Percentiles rank a stretch among this genome's conserved stretches.
These are phyloP conservation scores for Vigna nakashimae DNA, from an alignment of 306 rosid genomes.

Conservation along the genomic window DNA sequence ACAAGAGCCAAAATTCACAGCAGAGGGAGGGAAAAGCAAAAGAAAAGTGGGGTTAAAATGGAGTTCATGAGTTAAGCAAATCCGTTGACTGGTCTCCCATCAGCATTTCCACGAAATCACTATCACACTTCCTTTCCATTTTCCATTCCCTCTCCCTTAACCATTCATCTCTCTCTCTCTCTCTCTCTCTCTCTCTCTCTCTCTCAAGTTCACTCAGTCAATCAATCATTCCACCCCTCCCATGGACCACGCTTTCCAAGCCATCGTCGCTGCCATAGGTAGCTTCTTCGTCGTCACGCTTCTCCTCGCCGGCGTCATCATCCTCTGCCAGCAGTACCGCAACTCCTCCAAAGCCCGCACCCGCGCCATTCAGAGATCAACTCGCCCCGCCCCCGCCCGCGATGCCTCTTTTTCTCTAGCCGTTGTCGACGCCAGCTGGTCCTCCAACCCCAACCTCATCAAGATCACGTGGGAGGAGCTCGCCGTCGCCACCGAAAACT, in stretches of 20 bases:
- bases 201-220: background rate
- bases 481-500: slow-evolving; percentile 69
- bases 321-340: slow-evolving; percentile 48
- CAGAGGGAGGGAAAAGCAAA: background rate
- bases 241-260: slow-evolving; percentile 23
- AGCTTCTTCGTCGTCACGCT: slow-evolving; percentile 63
- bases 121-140: background rate
- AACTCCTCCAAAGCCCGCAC: slow-evolving; percentile 10
- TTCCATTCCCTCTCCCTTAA: background rate
- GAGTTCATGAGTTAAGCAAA: background rate
- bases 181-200: background rate
- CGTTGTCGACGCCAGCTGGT: slow-evolving; percentile 65
- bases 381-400: slow-evolving; percentile 6
- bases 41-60: background rate
- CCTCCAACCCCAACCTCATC: slow-evolving; percentile 71
- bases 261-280: slow-evolving; percentile 53
- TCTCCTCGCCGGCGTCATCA: slow-evolving; percentile 47
- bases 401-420: slow-evolving; percentile 28
- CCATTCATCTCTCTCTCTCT: background rate
- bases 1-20: background rate
- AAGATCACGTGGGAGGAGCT: slow-evolving; percentile 74
- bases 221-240: background rate
- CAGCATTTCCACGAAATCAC: slow-evolving; percentile 37
- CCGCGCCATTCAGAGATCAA: background rate
- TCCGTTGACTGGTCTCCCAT: slow-evolving; percentile 37